Evolutionary conservation across 495 filamentous ascomycete species (phyloP).

Genomic region (Talaromyces thailandensis): DNA sequence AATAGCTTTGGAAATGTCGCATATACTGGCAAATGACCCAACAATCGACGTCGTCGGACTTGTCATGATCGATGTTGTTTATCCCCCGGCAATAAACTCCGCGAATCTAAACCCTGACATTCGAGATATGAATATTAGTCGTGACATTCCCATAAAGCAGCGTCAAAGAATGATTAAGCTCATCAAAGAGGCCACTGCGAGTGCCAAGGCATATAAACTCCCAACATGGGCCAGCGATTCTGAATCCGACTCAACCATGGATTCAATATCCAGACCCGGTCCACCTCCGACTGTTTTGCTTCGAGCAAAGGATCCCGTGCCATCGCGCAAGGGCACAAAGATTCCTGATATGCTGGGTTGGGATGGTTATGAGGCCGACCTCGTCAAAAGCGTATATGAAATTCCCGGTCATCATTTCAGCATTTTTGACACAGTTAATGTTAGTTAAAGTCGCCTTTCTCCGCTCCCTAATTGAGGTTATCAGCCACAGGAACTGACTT

Average conservation of each 20-base stretch:
- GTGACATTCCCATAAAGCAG: neutral
- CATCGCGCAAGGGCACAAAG: neutral
- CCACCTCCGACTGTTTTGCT: neutral
- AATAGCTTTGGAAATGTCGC: neutral
- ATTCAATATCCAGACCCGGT: neutral
- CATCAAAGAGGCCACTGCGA: neutral
- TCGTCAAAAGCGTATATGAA: neutral
- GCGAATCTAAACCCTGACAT: neutral
- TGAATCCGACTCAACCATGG: neutral
- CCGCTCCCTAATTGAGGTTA: neutral
- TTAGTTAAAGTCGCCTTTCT: neutral
- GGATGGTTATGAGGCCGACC: neutral
- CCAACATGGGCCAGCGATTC: neutral
- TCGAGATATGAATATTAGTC: neutral
- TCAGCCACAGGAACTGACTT: neutral
- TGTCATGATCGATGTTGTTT: constrained; percentile 1
- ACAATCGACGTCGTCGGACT: neutral
- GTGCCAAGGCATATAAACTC: neutral
- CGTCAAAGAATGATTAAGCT: neutral
- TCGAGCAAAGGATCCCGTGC: neutral
- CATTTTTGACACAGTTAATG: neutral
- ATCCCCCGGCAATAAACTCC: neutral
- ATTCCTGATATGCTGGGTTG: neutral
- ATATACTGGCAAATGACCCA: neutral
- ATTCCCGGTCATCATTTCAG: constrained; percentile 3